Percentiles rank a stretch among this genome's conserved stretches.
These are phyloP conservation scores for Botrytis fragariae DNA, from an alignment of 2,329 filamentous ascomycete genomes.

Conservation along the genomic window DNA sequence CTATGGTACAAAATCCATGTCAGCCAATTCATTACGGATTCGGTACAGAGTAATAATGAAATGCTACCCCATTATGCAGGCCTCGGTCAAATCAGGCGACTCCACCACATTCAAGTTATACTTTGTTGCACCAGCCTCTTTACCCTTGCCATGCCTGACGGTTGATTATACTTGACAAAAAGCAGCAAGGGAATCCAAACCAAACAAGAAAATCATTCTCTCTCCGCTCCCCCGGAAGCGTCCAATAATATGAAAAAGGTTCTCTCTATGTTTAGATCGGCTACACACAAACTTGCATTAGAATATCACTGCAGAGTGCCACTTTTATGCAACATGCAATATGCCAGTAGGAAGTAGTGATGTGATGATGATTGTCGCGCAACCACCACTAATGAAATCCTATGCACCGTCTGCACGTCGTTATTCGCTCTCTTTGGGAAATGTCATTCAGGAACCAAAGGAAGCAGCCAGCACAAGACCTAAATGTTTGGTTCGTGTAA, in stretches of 20 bases:
- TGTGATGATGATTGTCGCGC: slow-evolving; percentile 6
- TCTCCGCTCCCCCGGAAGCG: neutral
- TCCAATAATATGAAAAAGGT: neutral
- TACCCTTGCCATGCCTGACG: neutral
- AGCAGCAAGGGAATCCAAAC: slow-evolving; percentile 17
- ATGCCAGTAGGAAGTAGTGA: neutral
- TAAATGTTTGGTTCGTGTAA: neutral
- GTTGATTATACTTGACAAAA: slow-evolving; percentile 2
- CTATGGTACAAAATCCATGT: neutral
- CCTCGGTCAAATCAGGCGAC: slow-evolving; percentile 6
- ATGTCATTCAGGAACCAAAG: neutral
- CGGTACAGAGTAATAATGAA: slow-evolving; percentile 6
- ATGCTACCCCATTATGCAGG: slow-evolving; percentile 8
- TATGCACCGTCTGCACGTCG: slow-evolving; percentile 4
- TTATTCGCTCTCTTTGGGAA: neutral
- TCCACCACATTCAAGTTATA: neutral
- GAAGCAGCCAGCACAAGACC: neutral
- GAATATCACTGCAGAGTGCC: neutral
- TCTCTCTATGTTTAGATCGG: slow-evolving; percentile 20
- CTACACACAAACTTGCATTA: slow-evolving; percentile 11
- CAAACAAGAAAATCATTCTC: neutral
- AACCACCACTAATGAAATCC: neutral
- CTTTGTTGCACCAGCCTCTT: neutral
- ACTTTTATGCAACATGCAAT: slow-evolving; percentile 21
- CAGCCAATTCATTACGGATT: neutral